These are phyloP conservation scores for Psilocybe sp. DNA, from an alignment of 768 basidiomycete species.

Conservation along the genomic window DNA sequence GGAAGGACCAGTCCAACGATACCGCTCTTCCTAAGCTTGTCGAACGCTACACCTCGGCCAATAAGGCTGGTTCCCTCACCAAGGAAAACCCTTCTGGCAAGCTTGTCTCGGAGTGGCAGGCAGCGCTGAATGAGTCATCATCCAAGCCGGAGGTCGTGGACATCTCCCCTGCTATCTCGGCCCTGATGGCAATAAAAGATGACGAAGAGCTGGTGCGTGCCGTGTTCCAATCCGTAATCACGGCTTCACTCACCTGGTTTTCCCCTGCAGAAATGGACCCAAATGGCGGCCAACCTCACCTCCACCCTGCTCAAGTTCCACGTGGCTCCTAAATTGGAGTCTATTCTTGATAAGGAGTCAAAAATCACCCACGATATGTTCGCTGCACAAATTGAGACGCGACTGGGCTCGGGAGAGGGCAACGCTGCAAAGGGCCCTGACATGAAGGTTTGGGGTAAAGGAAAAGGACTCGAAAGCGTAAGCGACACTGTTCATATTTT, in stretches of 20 bases:
- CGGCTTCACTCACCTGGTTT: background rate
- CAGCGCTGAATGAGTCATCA: constrained; percentile 48
- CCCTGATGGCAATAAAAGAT: constrained; percentile 85
- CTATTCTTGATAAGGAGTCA: constrained; percentile 87
- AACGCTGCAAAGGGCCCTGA: constrained; percentile 80
- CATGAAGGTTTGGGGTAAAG: constrained; percentile 89
- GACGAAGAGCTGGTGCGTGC: constrained; percentile 81
- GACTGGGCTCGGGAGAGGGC: constrained; percentile 84
- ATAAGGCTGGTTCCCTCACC: constrained; percentile 67
- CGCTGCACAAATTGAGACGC: constrained; percentile 80
- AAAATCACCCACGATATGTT: constrained; percentile 89
- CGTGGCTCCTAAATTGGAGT: constrained; percentile 84
- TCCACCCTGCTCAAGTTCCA: constrained; percentile 84
- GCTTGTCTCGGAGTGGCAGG: constrained; percentile 83
- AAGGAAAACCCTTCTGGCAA: constrained; percentile 90
- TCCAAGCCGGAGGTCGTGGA: constrained; percentile 77
- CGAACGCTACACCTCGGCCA: constrained; percentile 54
- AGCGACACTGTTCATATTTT: constrained; percentile 23
- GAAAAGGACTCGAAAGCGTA: constrained; percentile 71
- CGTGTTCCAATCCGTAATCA: constrained; percentile 5
- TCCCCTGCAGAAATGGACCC: constrained; percentile 66
- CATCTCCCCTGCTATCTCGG: constrained; percentile 70
- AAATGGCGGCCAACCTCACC: constrained; percentile 73
- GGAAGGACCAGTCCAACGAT: constrained; percentile 75
- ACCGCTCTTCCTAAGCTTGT: constrained; percentile 64